Percentiles rank a stretch among this genome's conserved stretches.
Conservation (phyloP, 2,329 filamentous ascomycete species). For the Neonectria ditissima region DNA sequence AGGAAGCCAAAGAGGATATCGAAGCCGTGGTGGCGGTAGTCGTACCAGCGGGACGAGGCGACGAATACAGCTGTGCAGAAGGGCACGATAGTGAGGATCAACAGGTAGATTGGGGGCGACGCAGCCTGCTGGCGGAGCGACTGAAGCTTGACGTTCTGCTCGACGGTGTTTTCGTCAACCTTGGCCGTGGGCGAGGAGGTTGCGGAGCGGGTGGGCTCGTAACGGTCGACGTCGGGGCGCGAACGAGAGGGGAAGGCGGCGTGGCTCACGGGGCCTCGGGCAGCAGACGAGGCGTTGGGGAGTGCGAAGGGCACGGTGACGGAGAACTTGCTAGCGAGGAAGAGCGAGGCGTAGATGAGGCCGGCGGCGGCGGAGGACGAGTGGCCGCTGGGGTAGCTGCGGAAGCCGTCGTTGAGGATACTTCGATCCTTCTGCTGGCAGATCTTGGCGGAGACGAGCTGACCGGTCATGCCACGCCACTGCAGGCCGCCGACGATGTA, state of each 20-base stretch:
- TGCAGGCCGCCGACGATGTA: conserved; percentile 73
- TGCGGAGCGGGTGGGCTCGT: conserved; percentile 47
- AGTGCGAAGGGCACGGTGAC: conserved; percentile 78
- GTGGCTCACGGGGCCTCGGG: conserved; percentile 71
- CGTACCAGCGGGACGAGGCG: conserved; percentile 85
- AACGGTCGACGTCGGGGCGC: conserved; percentile 51
- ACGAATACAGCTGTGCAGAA: conserved; percentile 84
- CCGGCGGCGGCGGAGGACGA: conserved; percentile 80
- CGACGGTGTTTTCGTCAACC: conserved; percentile 36
- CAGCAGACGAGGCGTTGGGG: conserved; percentile 57
- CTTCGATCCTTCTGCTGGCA: conserved; percentile 74
- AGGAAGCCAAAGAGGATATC: conserved; percentile 88
- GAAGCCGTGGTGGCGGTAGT: conserved; percentile 92
- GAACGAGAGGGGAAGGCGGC: conserved; percentile 83
- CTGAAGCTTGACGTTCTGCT: conserved; percentile 50
- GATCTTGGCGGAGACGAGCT: conserved; percentile 80
- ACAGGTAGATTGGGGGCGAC: conserved; percentile 83
- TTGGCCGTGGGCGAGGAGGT: conserved; percentile 43
- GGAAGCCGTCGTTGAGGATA: conserved; percentile 82
- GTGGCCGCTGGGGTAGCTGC: conserved; percentile 74
- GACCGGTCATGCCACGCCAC: conserved; percentile 66
- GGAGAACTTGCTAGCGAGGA: conserved; percentile 85
- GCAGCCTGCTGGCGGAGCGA: conserved; percentile 76
- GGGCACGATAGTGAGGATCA: conserved; percentile 77
- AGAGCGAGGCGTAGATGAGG: conserved; percentile 86